Base-by-base conservation (phyloP, 495 filamentous ascomycete species). In the Penicillium coprophilum region DNA sequence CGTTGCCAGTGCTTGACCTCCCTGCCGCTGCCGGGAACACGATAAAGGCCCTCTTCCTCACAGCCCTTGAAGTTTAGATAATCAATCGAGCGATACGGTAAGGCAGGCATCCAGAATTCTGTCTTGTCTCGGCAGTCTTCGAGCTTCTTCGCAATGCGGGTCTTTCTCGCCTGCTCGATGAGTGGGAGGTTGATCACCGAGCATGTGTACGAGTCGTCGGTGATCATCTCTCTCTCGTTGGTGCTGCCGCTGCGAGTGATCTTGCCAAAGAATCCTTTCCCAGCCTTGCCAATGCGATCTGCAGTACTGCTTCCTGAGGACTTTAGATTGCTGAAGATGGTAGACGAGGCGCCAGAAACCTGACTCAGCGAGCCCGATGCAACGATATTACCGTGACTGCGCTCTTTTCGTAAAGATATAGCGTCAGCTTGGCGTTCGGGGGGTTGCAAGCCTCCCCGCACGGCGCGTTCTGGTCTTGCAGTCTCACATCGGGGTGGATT, bases 101-200 rank as follows among this genome's bases (percentile, higher is more conserved):
- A 84, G 17, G 90, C 88, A 1, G 92, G 92, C 90, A 96, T 94
- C 92, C 92, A 96, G 65, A 92, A 96, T 63, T 96, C 92, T 1
- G 92, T 96, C 79, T 96, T 96, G 64, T 96, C 92, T 43, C 84
- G 78, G 15, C 89, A 95, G 53, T 87, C 82, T 64, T 91, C 89
- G 15, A 96, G 74, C 48, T 85, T 82, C 71, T 90, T 92, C 3
- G 90, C 91, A 62, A 96, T 96, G 34, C 92, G 79, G 1, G 92
- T 96, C 46, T 83, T 72, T n/a, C 91, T 80, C 6, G 91, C 90
- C 69, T 96, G 92, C 58, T 95, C 85, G 38, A 93, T 77, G 27
- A 96, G 77, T 1, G 90, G 89, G 15, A 87, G 72, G 60, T 90
- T 91, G 66, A 96, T 90, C 43, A 92, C 82, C 45, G 85, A 86